A percentile compares a stretch with the other conserved stretches of the same genome.
Evolutionary conservation across 306 rosid genomes (phyloP).

Genomic region (Corylus heterophylla): DNA sequence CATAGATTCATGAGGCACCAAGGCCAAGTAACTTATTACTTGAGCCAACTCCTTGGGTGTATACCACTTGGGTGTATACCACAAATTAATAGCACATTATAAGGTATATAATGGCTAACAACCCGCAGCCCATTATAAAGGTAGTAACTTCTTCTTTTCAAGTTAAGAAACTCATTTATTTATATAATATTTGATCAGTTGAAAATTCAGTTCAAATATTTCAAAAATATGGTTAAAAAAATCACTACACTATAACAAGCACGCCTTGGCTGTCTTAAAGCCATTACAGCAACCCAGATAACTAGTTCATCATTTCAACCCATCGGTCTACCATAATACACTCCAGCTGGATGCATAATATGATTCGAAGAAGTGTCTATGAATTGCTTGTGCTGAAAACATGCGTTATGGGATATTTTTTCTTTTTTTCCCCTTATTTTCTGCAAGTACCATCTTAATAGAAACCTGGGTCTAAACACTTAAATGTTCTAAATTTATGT

Average conservation of each 20-base stretch:
- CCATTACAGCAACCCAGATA: background rate
- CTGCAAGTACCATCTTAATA: conserved; percentile 1
- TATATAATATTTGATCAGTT: background rate
- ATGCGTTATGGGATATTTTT: background rate
- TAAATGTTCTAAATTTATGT: background rate
- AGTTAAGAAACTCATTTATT: background rate
- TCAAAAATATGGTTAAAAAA: background rate
- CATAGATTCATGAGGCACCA: too few species aligned
- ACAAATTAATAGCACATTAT: background rate
- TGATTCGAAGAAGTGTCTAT: background rate
- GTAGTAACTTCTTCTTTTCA: background rate
- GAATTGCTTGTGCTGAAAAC: background rate
- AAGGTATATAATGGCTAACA: background rate
- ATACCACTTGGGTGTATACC: background rate
- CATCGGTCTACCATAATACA: background rate
- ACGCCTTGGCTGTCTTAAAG: background rate
- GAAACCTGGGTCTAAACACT: background rate
- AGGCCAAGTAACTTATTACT: too few species aligned
- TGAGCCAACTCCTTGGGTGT: background rate
- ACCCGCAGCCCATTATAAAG: background rate
- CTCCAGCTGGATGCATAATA: background rate
- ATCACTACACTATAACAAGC: background rate
- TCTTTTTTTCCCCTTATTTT: background rate
- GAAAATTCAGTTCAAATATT: background rate
- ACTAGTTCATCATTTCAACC: background rate